These are phyloP conservation scores for Saraca asoca DNA, from an alignment of 331 rosid species.

Conservation along the genomic window DNA sequence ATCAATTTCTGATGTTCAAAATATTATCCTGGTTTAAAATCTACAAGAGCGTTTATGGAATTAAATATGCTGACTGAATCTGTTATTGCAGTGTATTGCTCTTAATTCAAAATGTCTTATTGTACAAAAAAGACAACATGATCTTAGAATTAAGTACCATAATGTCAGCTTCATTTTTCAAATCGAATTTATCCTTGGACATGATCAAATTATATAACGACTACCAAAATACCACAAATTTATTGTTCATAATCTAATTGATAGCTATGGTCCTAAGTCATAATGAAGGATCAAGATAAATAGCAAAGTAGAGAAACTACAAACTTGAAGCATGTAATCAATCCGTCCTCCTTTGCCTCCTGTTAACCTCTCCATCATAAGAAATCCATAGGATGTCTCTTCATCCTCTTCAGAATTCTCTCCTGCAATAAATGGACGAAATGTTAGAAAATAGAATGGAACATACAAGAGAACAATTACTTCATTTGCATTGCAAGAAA, in stretches of 20 bases:
- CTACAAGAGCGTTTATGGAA: background rate
- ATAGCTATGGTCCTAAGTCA: slow-evolving; percentile 24
- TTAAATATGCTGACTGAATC: background rate
- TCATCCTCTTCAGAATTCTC: slow-evolving; percentile 62
- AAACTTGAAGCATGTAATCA: slow-evolving; percentile 95
- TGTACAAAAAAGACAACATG: slow-evolving; percentile 2
- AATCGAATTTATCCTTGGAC: slow-evolving; percentile 12
- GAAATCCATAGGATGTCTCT: slow-evolving; percentile 71
- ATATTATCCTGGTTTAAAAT: background rate
- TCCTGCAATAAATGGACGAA: slow-evolving; percentile 39
- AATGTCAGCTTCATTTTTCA: background rate
- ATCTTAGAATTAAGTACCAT: slow-evolving; percentile 4
- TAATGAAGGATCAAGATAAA: slow-evolving; percentile 9
- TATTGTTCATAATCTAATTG: background rate
- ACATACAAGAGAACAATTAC: slow-evolving; percentile 23
- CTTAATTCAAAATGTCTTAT: background rate
- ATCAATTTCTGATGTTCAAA: background rate
- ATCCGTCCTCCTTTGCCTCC: slow-evolving; percentile 79
- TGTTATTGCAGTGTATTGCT: background rate
- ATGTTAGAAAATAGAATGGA: slow-evolving; percentile 17
- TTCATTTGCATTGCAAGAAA: slow-evolving; percentile 22
- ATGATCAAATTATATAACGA: slow-evolving; percentile 1
- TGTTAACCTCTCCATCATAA: slow-evolving; percentile 77
- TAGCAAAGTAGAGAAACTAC: slow-evolving; percentile 30
- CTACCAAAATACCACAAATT: slow-evolving; percentile 18